Evolutionary conservation across 2,329 filamentous ascomycete species (phyloP), one percentile per base, ranked within the genome.

Genomic region (Neurospora sp.): DNA sequence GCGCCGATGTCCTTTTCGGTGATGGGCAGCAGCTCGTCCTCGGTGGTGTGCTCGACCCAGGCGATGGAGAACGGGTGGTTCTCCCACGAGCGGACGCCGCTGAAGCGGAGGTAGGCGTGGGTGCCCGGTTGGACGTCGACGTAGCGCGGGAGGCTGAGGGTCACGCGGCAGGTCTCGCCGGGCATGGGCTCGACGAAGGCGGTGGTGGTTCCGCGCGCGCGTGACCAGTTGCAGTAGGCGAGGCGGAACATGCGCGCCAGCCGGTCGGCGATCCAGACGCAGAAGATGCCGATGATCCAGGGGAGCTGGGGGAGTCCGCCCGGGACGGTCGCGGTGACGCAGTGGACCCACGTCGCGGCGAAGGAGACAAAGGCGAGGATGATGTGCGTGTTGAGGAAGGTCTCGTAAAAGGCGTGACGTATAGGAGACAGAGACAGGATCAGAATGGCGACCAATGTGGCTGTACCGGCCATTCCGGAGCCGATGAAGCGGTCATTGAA

Each of bases 371-470:
- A 79, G 46, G 90, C 93, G 68, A 97, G 82, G 43, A 92, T 79
- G 75, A 97, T 93, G 81, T 98, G 96, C 38, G 91, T 81, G 78
- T 92, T 93, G 75, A 98, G 86, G 82, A 99, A 99, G 0, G 93
- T 96, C 82, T 99, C 96, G 82, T 99, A 99, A 79, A 97, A 97
- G 46, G 94, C 93, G 80, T 97, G 95, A 72, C 96, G 90, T 68
- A 99, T 78, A 0, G 93, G 91, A 2, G 93, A 95, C 69, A 91
- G 82, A 10, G 93, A 90, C 38, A 90, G 83, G 68, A 97, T 76
- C 69, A 91, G 77, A 66, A 98, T 83, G 66, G 91, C 78, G 52
- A 87, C 75, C 77, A 97, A 86, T 43, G 87, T 85, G 67, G 87
- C 78, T 1, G 83, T 86, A 66, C 85, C 90, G 36, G 90, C 81